Base-by-base conservation (phyloP, 129 eudicot species). In the Logfia minima region DNA sequence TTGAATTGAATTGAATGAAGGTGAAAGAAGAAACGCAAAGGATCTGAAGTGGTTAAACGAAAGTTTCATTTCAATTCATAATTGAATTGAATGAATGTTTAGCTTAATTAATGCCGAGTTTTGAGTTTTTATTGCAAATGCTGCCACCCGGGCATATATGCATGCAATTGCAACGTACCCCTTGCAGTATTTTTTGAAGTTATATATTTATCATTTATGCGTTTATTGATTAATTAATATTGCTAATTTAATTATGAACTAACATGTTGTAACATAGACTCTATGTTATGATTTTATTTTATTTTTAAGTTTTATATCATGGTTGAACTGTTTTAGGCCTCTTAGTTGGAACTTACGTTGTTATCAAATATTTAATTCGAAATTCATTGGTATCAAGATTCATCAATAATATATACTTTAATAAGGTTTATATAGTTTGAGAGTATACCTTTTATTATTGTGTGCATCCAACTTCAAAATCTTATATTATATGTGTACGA, bases 31-130 rank as follows among this genome's bases (percentile, higher is more conserved):
- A 76, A 66, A 76, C 73, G 74, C 22, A 52, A 22, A 77, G 59
- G 70, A 66, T 11, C 17, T 62, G 2, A 32, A 78, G 52, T 58
- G 22, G 60, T 68, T 43, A 77, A 68, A 77, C 21, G 45, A 23
- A 77, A 37, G 75, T 61, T 34, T 37, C 43, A 74, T 58, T 23
- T 31, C 7, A 19, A 0, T 21, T 58, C 28, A 58, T 22, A 58
- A 58, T 58, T 18, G 23, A 55, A 55, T 55, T 48, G 17, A 48
- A 48, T 48, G 55, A 48, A 48, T 28, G 66, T 51, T 41, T 52
- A 31, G 68, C 81, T 67, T 53, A 77, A 31, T 53, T 53, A 77
- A 52, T 77, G 81, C 52, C 75, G 81, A 77, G 35, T 22, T 67
- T 23, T 16, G 68, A 45, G 68, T 73, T 35, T 21, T 56, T 6